These are phyloP conservation scores for Xylariales sp. DNA, from an alignment of 2,329 filamentous ascomycete species.

Conservation along the genomic window DNA sequence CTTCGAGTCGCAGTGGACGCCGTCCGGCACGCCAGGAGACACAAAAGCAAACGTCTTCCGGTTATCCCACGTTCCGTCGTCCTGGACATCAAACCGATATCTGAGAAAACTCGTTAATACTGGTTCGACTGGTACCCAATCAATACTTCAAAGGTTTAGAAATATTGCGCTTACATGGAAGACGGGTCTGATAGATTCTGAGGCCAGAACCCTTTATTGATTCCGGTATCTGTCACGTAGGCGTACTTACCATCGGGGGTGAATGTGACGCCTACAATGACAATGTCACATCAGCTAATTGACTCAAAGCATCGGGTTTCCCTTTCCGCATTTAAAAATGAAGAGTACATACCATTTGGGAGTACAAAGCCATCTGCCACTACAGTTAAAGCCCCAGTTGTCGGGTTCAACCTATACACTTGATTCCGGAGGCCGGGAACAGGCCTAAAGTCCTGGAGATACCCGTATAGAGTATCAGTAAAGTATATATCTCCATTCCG, in stretches of 20 bases:
- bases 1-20: slow-evolving; percentile 50
- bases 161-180: slow-evolving; percentile 36
- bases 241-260: slow-evolving; percentile 45
- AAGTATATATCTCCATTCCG: slow-evolving; percentile 58
- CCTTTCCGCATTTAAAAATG: not conserved
- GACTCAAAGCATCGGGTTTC: too few species aligned
- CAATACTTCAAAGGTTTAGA: too few species aligned
- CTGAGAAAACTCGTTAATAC: too few species aligned
- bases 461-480: slow-evolving; percentile 57
- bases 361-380: slow-evolving; percentile 54
- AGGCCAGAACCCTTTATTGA: slow-evolving; percentile 38
- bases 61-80: slow-evolving; percentile 42
- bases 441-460: slow-evolving; percentile 52
- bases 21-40: slow-evolving; percentile 53
- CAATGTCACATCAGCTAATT: not conserved
- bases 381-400: slow-evolving; percentile 44
- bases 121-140: too few species aligned
- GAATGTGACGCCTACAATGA: slow-evolving; percentile 43
- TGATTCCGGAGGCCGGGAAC: slow-evolving; percentile 50
- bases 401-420: slow-evolving; percentile 52
- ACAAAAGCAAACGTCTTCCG: slow-evolving; percentile 53
- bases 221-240: slow-evolving; percentile 56
- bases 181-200: slow-evolving; percentile 35
- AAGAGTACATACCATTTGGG: slow-evolving; percentile 41
- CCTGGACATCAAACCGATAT: slow-evolving; percentile 40